phyloP scores from a whole-genome alignment of 2,329 filamentous ascomycete species.

The Venturia pyrina region DNA sequence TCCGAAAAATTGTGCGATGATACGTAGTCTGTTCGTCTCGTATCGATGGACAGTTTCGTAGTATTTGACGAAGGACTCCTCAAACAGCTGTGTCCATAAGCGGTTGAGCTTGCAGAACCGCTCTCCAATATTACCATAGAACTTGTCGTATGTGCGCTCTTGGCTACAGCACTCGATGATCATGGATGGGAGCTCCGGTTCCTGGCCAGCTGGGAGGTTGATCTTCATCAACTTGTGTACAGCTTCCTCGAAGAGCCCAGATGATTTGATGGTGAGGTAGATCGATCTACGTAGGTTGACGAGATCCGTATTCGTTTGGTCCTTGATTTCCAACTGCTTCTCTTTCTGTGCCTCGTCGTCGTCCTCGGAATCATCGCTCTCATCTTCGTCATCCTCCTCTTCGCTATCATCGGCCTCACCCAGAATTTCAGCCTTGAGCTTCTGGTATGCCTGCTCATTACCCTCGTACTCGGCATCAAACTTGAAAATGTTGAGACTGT shows the following conservation, averaged over 20 bases:
- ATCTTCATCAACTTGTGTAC: slow-evolving; percentile 91
- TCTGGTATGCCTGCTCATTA: slow-evolving; percentile 82
- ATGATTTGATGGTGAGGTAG: slow-evolving; percentile 96
- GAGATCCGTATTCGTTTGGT: slow-evolving; percentile 91
- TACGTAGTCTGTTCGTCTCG: slow-evolving; percentile 88
- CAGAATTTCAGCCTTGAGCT: slow-evolving; percentile 84
- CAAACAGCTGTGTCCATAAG: slow-evolving; percentile 87
- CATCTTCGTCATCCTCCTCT: slow-evolving; percentile 57
- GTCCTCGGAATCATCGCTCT: slow-evolving; percentile 56
- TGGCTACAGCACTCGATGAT: slow-evolving; percentile 94
- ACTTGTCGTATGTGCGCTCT: slow-evolving; percentile 94
- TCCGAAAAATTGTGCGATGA: slow-evolving; percentile 90
- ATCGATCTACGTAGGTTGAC: slow-evolving; percentile 90
- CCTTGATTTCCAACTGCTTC: slow-evolving; percentile 88
- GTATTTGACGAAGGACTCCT: slow-evolving; percentile 81
- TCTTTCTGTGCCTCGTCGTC: slow-evolving; percentile 69
- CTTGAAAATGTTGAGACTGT: slow-evolving; percentile 91
- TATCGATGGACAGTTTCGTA: slow-evolving; percentile 97
- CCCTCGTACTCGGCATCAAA: slow-evolving; percentile 83
- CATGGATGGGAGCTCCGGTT: slow-evolving; percentile 90
- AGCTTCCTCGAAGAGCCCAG: slow-evolving; percentile 90
- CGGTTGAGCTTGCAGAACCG: slow-evolving; percentile 93
- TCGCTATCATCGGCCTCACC: slow-evolving; percentile 74
- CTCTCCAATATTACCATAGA: slow-evolving; percentile 90
- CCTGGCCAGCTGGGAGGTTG: slow-evolving; percentile 74